Evolutionary conservation across 225 moss, liverwort and hornwort genomes (phyloP), one percentile per base, ranked within the genome.

Genomic region (Polytrichum formosum): DNA sequence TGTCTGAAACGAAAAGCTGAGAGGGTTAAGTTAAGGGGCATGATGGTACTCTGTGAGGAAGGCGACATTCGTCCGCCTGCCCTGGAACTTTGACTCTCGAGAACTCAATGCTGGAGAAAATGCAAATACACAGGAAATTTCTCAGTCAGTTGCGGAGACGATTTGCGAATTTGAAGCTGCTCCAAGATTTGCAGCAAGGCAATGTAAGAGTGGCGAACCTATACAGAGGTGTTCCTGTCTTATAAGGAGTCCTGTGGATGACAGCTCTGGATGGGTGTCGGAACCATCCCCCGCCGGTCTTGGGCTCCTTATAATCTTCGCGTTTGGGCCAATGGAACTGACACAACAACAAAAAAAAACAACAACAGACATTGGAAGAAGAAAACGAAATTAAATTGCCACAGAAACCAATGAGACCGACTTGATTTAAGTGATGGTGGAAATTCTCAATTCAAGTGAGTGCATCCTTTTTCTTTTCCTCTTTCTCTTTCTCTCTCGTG

Each of bases 281-380:
- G 71, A 77, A 80, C 86, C 82, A 86, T 37, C 83, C 83, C 64
- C 86, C 80, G 16, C 86, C 86, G 10, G 77, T 82, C 59, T 71
- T 80, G 4, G 83, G 75, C 26, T 0, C 20, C 23, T 72, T 54
- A 68, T 78, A 78, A 54, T 86, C 83, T 64, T 70, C 59, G 20
- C 18, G 29, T 16, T 58, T 59, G 6, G 58, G 70, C 21, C n/a
- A 10, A 7, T 20, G 19, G 59, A 55, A 70, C 70, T 70, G 30
- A 28, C 18, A 13, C 13, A 10, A 46, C 13, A 10, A 37, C 18
- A 16, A 6, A 16, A 26, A 26, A 19, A 22, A 16, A 23, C 5
- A 22, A 22, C 25, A 63, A 28, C 23, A 63, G 23, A 20, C 17
- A 63, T 63, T 63, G 23, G 22, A 26, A 63, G 13, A 10, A 35